Evolutionary conservation across 106 monocot genomes (phyloP).

Genomic region (Triglochin maritima): DNA sequence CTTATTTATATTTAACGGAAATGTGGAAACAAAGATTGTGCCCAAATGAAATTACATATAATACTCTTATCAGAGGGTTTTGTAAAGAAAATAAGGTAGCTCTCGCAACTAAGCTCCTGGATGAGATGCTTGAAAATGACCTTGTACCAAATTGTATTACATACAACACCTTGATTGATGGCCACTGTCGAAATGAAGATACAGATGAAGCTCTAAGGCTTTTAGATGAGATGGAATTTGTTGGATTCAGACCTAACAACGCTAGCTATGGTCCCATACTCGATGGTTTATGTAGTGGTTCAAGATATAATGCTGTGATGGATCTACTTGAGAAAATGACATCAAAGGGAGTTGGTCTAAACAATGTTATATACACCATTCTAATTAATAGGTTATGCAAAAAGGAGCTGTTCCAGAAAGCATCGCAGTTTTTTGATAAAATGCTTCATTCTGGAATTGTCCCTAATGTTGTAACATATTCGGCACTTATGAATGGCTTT

Average conservation of each 20-base stretch:
- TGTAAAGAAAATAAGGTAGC: too few species aligned
- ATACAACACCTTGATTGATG: constrained; percentile 63
- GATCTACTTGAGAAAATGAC: constrained; percentile 38
- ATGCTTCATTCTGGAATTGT: constrained; percentile 40
- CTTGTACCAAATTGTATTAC: constrained; percentile 37
- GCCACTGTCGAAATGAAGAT: constrained; percentile 36
- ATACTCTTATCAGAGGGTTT: too few species aligned
- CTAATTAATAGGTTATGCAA: constrained; percentile 58
- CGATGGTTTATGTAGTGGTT: constrained; percentile 49
- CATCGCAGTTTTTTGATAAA: constrained; percentile 21
- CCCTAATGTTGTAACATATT: constrained; percentile 64
- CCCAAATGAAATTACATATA: too few species aligned
- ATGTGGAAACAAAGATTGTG: constrained; percentile 36
- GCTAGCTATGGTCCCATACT: constrained; percentile 45
- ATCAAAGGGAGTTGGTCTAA: constrained; percentile 23
- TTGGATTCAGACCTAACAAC: constrained; percentile 27
- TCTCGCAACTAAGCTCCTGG: constrained; percentile 27
- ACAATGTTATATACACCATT: constrained; percentile 45
- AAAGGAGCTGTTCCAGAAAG: constrained; percentile 29
- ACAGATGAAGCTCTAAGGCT: constrained; percentile 28
- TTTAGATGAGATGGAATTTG: too few species aligned
- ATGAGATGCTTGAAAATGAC: constrained; percentile 33
- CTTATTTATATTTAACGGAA: constrained; percentile 48
- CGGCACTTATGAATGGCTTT: constrained; percentile 53
- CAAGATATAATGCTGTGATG: constrained; percentile 28